These are phyloP conservation scores for Beta corolliflora DNA, from an alignment of 179 eudicot genomes.

Conservation along the genomic window DNA sequence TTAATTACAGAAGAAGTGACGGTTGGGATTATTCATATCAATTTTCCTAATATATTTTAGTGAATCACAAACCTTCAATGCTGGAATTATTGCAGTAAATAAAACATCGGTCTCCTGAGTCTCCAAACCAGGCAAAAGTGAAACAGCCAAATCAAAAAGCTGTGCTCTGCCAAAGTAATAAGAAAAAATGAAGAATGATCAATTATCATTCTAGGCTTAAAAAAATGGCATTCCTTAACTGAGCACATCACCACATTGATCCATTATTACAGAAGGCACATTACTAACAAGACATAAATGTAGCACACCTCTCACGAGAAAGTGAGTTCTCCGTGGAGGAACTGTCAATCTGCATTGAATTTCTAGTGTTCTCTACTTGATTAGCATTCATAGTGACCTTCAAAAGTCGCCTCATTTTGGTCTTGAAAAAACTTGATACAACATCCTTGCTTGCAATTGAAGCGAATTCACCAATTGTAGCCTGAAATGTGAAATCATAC, in stretches of 20 bases:
- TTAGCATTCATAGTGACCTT: constrained; percentile 55
- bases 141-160: constrained; percentile 76
- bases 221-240: background rate
- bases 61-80: constrained; percentile 57
- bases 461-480: constrained; percentile 71
- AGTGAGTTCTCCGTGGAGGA: constrained; percentile 45
- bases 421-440: constrained; percentile 49
- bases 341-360: constrained; percentile 66
- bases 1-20: too few relatives aligned
- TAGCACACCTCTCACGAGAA: constrained; percentile 52
- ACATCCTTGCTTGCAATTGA: constrained; percentile 65
- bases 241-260: background rate
- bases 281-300: background rate
- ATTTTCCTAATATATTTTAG: background rate
- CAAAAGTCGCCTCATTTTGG: constrained; percentile 58
- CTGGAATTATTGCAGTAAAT: constrained; percentile 53
- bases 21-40: too few relatives aligned
- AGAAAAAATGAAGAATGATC: constrained; percentile 5
- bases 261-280: background rate
- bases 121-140: constrained; percentile 83
- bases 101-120: constrained; percentile 57
- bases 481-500: constrained; percentile 54
- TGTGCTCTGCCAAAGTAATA: constrained; percentile 56
- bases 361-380: constrained; percentile 34
- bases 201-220: background rate